A percentile compares a stretch with the other conserved stretches of the same genome.
Conservation (phyloP, 2,329 filamentous ascomycete species). For the Huntiella moniliformis region DNA sequence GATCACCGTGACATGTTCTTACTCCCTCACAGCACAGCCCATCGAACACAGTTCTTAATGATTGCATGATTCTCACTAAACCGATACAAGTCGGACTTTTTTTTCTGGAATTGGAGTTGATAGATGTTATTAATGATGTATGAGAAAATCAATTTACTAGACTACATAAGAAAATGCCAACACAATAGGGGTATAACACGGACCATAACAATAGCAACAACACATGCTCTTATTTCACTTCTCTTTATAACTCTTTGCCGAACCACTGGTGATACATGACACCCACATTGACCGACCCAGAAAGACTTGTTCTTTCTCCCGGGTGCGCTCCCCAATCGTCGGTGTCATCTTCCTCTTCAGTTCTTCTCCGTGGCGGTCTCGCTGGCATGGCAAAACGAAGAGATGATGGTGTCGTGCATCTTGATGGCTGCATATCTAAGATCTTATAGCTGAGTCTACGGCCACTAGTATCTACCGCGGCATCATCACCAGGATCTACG, state of each 20-base stretch:
- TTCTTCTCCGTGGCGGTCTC: slow-evolving; percentile 1
- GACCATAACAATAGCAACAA: background rate
- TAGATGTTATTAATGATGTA: too few species aligned
- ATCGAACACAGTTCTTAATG: too few species aligned
- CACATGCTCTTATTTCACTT: background rate
- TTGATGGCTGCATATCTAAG: slow-evolving; percentile 2
- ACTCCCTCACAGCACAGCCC: too few species aligned
- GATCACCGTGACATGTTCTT: too few species aligned
- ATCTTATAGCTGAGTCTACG: slow-evolving; percentile 10
- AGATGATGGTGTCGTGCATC: slow-evolving; percentile 8
- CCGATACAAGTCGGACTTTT: too few species aligned
- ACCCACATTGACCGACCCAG: background rate
- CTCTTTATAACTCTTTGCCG: too few species aligned
- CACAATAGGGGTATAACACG: background rate
- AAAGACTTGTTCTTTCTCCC: slow-evolving; percentile 4
- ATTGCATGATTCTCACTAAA: too few species aligned
- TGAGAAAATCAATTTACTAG: too few species aligned
- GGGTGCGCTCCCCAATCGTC: slow-evolving; percentile 9
- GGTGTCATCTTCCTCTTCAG: slow-evolving; percentile 1
- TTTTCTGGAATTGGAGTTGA: too few species aligned
- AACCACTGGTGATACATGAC: too few species aligned
- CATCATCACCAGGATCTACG: slow-evolving; percentile 6
- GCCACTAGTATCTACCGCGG: slow-evolving; percentile 1
- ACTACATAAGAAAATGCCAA: background rate
- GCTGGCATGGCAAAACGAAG: slow-evolving; percentile 10